A percentile compares a stretch with the other conserved stretches of the same genome.
These are phyloP conservation scores for Umbelopsis vinacea DNA, from an alignment of 192 early-diverging fungal genomes.

Conservation along the genomic window DNA sequence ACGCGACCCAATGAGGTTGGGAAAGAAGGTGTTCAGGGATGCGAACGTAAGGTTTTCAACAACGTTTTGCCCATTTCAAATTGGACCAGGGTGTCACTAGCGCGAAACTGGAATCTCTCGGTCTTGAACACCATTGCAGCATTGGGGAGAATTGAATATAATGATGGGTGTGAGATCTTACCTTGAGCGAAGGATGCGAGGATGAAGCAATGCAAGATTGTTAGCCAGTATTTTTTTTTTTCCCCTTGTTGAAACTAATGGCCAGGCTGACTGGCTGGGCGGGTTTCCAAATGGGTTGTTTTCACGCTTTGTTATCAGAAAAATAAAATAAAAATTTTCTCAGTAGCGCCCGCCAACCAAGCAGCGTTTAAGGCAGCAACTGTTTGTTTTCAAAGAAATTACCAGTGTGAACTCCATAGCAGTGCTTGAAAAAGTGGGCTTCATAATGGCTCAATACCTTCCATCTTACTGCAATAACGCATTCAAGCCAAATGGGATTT, in stretches of 20 bases:
- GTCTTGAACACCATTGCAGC: too few species aligned
- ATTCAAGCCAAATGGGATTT: too few species aligned
- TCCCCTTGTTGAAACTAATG: slow-evolving; percentile 16
- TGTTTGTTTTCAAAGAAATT: too few species aligned
- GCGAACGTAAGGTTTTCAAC: too few species aligned
- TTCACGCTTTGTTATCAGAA: slow-evolving; percentile 5
- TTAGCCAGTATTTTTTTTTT: background rate
- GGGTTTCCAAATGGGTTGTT: slow-evolving; percentile 7
- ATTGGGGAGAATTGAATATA: background rate
- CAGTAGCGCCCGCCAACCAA: too few species aligned
- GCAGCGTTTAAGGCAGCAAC: too few species aligned
- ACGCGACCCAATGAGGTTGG: background rate
- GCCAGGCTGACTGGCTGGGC: background rate
- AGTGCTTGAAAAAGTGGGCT: too few species aligned
- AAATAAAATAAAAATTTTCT: background rate
- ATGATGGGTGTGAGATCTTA: background rate
- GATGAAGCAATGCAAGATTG: slow-evolving; percentile 3
- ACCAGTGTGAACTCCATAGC: too few species aligned
- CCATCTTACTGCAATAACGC: too few species aligned
- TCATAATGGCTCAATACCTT: too few species aligned
- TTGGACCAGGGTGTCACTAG: background rate
- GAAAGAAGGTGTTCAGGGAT: too few species aligned
- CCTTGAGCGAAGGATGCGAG: background rate
- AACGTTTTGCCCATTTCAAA: background rate
- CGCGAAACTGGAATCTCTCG: background rate